A percentile compares a stretch with the other conserved stretches of the same genome.
Evolutionary conservation across 306 rosid species (phyloP).

Genomic region (Phaseolus lunatus): DNA sequence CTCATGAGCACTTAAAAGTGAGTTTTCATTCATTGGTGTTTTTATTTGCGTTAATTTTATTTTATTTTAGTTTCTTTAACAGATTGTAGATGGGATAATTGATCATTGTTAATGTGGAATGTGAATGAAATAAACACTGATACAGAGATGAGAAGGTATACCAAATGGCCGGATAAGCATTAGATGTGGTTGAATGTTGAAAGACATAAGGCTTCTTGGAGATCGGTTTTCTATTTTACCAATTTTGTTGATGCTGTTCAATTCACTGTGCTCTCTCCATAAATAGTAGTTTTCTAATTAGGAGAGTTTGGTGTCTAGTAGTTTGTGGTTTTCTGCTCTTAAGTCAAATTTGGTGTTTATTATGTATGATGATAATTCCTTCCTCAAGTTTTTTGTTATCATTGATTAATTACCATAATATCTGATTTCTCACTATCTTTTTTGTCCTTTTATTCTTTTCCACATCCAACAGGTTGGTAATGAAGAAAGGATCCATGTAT

Average conservation of each 20-base stretch:
- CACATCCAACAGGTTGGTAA: slow-evolving; percentile 75
- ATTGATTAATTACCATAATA: slow-evolving; percentile 11
- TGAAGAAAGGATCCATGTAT: slow-evolving; percentile 98
- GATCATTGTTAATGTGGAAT: slow-evolving; percentile 38
- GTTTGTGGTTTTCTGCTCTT: slow-evolving; percentile 20
- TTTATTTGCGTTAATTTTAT: slow-evolving; percentile 18
- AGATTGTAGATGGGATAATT: slow-evolving; percentile 5
- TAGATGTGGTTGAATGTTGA: slow-evolving; percentile 31
- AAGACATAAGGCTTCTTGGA: slow-evolving; percentile 4
- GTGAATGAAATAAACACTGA: not conserved
- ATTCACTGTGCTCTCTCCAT: slow-evolving; percentile 10
- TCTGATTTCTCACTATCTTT: slow-evolving; percentile 42
- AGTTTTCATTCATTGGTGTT: slow-evolving; percentile 48
- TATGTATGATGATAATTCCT: slow-evolving; percentile 18
- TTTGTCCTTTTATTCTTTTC: slow-evolving; percentile 27
- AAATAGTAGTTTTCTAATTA: slow-evolving; percentile 1
- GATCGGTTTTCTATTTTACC: slow-evolving; percentile 26
- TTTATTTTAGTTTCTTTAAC: slow-evolving; percentile 29
- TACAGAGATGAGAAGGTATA: not conserved
- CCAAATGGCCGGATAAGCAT: not conserved
- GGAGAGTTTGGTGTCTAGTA: not conserved
- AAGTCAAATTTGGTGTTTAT: slow-evolving; percentile 23
- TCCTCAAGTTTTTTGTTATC: slow-evolving; percentile 19
- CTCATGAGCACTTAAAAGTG: slow-evolving; percentile 98
- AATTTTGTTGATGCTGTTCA: slow-evolving; percentile 3